A percentile compares a stretch with the other conserved stretches of the same genome.
Evolutionary conservation across 2,329 filamentous ascomycete species (phyloP).

Genomic region (Xylariaceae sp.): DNA sequence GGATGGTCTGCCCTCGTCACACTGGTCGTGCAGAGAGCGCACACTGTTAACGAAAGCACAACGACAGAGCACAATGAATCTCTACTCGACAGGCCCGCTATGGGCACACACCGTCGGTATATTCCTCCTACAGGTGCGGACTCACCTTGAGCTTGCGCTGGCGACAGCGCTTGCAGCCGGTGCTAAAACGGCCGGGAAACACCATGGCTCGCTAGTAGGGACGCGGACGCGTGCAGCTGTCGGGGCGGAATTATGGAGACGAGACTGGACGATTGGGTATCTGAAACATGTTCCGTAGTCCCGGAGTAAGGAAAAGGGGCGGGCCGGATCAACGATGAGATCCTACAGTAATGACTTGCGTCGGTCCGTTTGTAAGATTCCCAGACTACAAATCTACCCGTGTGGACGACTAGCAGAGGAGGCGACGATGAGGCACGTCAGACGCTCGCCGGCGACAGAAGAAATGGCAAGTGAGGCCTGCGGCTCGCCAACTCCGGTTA

Average conservation of each 20-base stretch:
- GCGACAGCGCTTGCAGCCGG: constrained; percentile 14
- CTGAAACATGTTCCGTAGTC: too few species aligned
- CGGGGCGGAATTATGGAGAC: not conserved
- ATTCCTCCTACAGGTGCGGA: not conserved
- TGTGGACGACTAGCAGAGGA: too few species aligned
- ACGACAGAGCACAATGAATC: not conserved
- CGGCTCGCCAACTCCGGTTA: too few species aligned
- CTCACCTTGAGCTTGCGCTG: constrained; percentile 18
- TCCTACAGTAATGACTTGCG: not conserved
- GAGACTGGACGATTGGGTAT: not conserved
- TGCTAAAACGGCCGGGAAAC: constrained; percentile 18
- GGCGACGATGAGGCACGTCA: too few species aligned
- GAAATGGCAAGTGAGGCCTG: too few species aligned
- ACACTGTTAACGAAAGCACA: constrained; percentile 7
- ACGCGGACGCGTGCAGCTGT: not conserved
- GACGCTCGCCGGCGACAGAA: too few species aligned
- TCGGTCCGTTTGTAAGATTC: too few species aligned
- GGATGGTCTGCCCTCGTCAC: constrained; percentile 13
- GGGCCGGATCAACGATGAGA: constrained; percentile 1
- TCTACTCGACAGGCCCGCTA: not conserved
- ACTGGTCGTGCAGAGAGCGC: constrained; percentile 6
- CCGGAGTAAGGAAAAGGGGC: constrained; percentile 8
- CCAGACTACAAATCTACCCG: too few species aligned
- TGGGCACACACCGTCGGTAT: too few species aligned
- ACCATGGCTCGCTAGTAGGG: constrained; percentile 13